Evolutionary conservation across 345 rosid genomes (phyloP), one percentile per base, ranked within the genome.

Genomic region (Euphorbia lathyris): DNA sequence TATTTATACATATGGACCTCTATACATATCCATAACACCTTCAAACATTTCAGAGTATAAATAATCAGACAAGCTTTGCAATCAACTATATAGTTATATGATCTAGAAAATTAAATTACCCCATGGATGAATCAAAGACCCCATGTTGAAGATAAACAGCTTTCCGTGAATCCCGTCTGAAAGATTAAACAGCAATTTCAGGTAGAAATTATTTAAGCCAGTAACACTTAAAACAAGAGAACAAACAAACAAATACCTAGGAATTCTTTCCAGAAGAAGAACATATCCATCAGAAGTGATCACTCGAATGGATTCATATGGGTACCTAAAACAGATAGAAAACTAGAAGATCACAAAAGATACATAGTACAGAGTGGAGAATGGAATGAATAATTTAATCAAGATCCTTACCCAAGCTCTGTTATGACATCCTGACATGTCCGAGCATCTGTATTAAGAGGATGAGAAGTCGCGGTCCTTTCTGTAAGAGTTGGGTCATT

Each of bases 361-460:
- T 26, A 30, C 20, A 56, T 27, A 69, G 36, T 48, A 12, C 26
- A 74, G 69, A 57, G 69, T 36, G 50, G 12, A 66, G 51, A 58
- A 30, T 16, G 12, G 30, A 50, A 40, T 34, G 38, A 19, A 27
- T 20, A 45, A 36, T 57, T 58, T 14, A 57, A 57, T 47, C 63
- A 11, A 77, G 66, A 58, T 66, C 64, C 84, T 69, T 82, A 95
- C 99, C 99, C 97, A 48, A 88, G 91, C 83, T 95, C 99, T 47
- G 96, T 90, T 75, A 95, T 95, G 56, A 95, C 92, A 84, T 95
- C 99, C 82, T 81, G 86, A 78, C 97, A 92, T 45, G 99, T 95
- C 58, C 99, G 85, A 57, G 91, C 90, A 76, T 95, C 99, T 45
- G 97, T 92, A 72, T 95, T 95, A 79, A 95, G 80, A 70, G 92